Base-by-base conservation (phyloP, 352 stramenopile species). In the Pythium guiyangense region DNA sequence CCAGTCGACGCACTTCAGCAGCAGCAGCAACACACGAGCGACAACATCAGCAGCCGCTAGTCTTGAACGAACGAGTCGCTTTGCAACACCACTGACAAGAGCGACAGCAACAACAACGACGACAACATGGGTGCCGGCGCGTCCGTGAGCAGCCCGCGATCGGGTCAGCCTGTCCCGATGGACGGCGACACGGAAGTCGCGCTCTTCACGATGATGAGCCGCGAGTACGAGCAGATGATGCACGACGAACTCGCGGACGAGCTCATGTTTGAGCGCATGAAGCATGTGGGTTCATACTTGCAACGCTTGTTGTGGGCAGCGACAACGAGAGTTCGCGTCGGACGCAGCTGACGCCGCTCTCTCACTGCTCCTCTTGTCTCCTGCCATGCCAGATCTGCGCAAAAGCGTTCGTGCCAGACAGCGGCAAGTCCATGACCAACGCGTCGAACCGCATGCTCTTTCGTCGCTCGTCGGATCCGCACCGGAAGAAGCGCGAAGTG, bases 231-330 rank as follows among this genome's bases (percentile, higher is more conserved):
- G 29, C 74, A 85, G 51, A 87, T 91, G 73, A 52, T 48, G n/a
- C 50, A 59, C 0, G 72, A 84, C 15, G 54, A 82, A 2, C 64
- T 91, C 8, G 65, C 63, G 11, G 78, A 89, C 44, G 78, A 91
- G 62, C 63, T 88, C 43, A 71, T 91, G 50, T 91, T 91, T 52
- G 78, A 91, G 56, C 76, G 73, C 26, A 84, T 91, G 71, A 91
- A 89, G 62, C 72, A 86, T 55, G 74, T 87, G 53, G 18, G 52
- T 59, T 29, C 6, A 9, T 9, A n/a, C 4, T 31, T 11, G 18
- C n/a, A n/a, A n/a, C n/a, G 3, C 18, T 54, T n/a, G 31, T 17
- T 20, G 25, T 11, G 27, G n/a, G n/a, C n/a, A n/a, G n/a, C n/a
- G n/a, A n/a, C n/a, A n/a, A 17, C 17, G 22, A 53, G n/a, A n/a